Percentiles rank a stretch among this genome's conserved stretches.
Evolutionary conservation across 306 rosid genomes (phyloP).

Genomic region (Dryas octopetala): DNA sequence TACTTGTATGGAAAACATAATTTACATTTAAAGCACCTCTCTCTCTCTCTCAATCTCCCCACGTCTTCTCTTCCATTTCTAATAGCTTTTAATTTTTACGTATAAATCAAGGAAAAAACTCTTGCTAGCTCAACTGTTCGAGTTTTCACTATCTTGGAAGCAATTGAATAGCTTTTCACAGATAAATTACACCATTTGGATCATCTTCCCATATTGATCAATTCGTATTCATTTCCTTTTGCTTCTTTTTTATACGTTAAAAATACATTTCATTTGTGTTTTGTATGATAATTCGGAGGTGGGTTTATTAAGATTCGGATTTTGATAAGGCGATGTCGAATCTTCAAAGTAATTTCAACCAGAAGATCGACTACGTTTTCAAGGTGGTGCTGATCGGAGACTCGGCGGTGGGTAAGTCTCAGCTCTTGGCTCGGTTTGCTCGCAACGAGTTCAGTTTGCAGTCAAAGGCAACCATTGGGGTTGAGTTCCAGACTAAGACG

Average conservation of each 20-base stretch:
- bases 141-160: neutral
- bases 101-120: neutral
- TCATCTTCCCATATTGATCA: neutral
- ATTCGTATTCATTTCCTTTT: neutral
- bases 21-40: too few species aligned
- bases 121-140: neutral
- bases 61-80: too few species aligned
- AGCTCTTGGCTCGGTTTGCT: constrained; percentile 75
- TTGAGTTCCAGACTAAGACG: constrained; percentile 86
- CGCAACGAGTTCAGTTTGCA: constrained; percentile 73
- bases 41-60: too few species aligned
- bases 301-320: neutral
- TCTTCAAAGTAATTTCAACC: constrained; percentile 56
- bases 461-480: constrained; percentile 89
- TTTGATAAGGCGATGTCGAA: constrained; percentile 46
- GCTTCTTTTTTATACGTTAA: neutral
- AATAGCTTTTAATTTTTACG: too few species aligned
- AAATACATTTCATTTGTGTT: neutral
- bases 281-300: constrained; percentile 2
- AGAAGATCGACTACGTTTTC: constrained; percentile 83
- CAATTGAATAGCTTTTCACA: neutral
- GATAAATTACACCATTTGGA: neutral
- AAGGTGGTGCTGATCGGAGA: constrained; percentile 91
- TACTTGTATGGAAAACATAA: too few species aligned
- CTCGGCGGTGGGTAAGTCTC: constrained; percentile 93